These are phyloP conservation scores for Dichotomopilus funicola DNA, from an alignment of 2,329 filamentous ascomycete genomes.

Conservation along the genomic window DNA sequence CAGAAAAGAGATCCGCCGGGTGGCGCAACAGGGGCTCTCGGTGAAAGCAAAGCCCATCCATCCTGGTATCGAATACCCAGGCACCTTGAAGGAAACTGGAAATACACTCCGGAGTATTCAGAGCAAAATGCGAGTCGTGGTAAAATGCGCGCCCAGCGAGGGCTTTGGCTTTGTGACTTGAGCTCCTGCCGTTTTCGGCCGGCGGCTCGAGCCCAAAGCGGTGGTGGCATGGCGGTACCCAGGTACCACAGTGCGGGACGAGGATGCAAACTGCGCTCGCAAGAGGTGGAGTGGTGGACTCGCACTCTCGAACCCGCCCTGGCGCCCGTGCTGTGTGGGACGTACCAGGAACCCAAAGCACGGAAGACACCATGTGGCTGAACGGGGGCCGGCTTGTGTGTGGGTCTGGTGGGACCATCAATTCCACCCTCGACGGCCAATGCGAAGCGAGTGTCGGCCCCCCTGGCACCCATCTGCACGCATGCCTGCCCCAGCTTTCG, in stretches of 20 bases:
- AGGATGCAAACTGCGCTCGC: background rate
- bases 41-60: background rate
- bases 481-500: slow-evolving; percentile 12
- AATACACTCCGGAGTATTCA: too few relatives aligned
- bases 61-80: background rate
- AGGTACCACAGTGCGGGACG: background rate
- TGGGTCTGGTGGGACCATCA: slow-evolving; percentile 8
- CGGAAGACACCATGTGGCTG: slow-evolving; percentile 12
- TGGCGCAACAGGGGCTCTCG: too few relatives aligned
- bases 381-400: slow-evolving; percentile 8
- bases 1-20: background rate
- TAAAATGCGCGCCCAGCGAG: too few relatives aligned
- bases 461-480: slow-evolving; percentile 10
- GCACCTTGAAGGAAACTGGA: background rate
- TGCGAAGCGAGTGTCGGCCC: background rate
- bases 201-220: slow-evolving; percentile 6
- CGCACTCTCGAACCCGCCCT: slow-evolving; percentile 1
- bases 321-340: background rate
- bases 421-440: slow-evolving; percentile 3
- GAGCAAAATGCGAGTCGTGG: too few relatives aligned
- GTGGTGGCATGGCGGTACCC: background rate
- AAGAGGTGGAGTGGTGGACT: background rate
- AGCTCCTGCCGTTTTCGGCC: slow-evolving; percentile 18
- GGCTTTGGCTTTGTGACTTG: background rate
- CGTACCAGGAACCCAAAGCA: slow-evolving; percentile 6